phyloP scores from a whole-genome alignment of 345 rosid genomes.

The Salix exigua region DNA sequence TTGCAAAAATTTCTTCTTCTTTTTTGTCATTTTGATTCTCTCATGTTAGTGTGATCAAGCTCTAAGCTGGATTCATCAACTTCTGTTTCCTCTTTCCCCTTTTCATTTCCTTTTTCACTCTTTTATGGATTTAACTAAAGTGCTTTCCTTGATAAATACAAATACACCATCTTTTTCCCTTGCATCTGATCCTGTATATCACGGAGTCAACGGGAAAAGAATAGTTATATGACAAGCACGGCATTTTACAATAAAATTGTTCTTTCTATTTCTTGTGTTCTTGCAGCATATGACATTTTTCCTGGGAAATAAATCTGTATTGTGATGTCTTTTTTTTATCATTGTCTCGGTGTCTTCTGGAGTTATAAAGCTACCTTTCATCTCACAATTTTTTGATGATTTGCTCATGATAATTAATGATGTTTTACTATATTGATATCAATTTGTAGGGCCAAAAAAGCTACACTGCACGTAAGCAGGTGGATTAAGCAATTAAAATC shows the following conservation, averaged over 20 bases:
- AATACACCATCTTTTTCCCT: neutral
- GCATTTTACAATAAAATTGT: neutral
- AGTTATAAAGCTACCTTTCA: slow-evolving; percentile 56
- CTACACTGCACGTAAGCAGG: neutral
- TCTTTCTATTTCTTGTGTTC: neutral
- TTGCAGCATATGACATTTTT: neutral
- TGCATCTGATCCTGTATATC: neutral
- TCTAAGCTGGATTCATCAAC: neutral
- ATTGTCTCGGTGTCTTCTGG: slow-evolving; percentile 60
- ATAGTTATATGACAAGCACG: neutral
- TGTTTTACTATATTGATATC: neutral
- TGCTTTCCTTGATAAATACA: neutral
- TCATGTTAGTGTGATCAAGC: neutral
- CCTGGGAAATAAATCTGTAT: neutral
- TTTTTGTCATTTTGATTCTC: neutral
- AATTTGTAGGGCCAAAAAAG: neutral
- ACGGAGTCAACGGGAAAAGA: neutral
- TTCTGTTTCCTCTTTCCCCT: neutral
- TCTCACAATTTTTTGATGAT: slow-evolving; percentile 55
- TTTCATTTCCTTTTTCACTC: neutral
- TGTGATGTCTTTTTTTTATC: slow-evolving; percentile 24
- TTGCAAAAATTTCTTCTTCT: too few species aligned
- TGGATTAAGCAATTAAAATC: neutral
- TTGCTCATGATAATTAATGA: slow-evolving; percentile 25
- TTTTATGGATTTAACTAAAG: neutral